A percentile compares a stretch with the other conserved stretches of the same genome.
phyloP scores from a whole-genome alignment of 306 rosid genomes.

The Potentilla sterilis region DNA sequence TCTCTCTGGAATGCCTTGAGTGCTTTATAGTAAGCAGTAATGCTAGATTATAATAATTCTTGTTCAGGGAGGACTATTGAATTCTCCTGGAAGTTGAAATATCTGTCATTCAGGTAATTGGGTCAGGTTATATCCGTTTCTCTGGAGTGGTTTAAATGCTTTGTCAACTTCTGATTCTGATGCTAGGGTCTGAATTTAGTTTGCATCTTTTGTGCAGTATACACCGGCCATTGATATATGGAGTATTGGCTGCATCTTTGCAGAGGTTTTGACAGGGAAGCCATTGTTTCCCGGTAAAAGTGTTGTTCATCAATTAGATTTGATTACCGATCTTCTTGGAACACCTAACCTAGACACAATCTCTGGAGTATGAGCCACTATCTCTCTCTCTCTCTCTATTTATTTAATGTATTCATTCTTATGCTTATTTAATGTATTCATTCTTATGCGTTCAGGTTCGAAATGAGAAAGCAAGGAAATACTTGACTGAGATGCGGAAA shows the following conservation, averaged over 20 bases:
- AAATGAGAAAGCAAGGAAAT: constrained; percentile 89
- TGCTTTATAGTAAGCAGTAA: constrained; percentile 80
- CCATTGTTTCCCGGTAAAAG: constrained; percentile 96
- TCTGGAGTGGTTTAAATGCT: constrained; percentile 52
- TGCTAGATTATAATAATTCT: constrained; percentile 97
- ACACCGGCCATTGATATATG: constrained; percentile 96
- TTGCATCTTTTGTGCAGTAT: constrained; percentile 54
- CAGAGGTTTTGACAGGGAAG: constrained; percentile 89
- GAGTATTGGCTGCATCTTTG: constrained; percentile 99
- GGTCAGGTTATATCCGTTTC: constrained; percentile 71
- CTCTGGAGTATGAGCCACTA: constrained; percentile 59
- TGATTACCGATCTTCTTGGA: constrained; percentile 97
- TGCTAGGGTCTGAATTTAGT: constrained; percentile 34
- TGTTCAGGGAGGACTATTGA: constrained; percentile 99
- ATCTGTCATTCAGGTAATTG: constrained; percentile 91
- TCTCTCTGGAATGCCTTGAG: constrained; percentile 48
- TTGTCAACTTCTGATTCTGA: constrained; percentile 24
- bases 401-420: not conserved
- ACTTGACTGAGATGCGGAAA: constrained; percentile 65
- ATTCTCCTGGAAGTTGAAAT: constrained; percentile 98
- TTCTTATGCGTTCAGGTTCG: constrained; percentile 62
- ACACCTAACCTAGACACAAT: constrained; percentile 65
- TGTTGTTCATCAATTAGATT: constrained; percentile 84
- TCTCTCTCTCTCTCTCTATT: constrained; percentile 11
- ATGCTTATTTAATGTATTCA: not conserved